Conservation (phyloP, 2,329 filamentous ascomycete species). For the Fusarium udum region DNA sequence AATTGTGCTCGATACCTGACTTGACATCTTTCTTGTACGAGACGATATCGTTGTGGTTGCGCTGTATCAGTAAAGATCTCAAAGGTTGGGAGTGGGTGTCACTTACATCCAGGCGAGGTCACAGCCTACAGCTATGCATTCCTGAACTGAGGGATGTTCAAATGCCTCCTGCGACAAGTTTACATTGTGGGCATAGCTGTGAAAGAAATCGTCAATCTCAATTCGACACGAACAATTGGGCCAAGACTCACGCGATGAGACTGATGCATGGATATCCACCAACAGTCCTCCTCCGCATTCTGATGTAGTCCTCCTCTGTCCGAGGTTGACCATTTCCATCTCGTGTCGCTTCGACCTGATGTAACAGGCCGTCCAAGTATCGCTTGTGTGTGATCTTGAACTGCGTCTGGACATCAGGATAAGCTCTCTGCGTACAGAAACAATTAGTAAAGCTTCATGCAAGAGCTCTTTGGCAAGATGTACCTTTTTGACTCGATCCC, state of each 20-base stretch:
- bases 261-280: not conserved
- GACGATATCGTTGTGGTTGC: not conserved
- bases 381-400: not conserved
- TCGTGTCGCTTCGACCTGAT: not conserved
- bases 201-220: not conserved
- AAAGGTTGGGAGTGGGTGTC: fast-evolving
- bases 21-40: not conserved
- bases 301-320: not conserved
- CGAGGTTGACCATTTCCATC: not conserved
- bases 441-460: fast-evolving
- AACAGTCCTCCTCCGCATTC: not conserved
- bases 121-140: not conserved
- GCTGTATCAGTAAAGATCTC: not conserved
- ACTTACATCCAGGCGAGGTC: not conserved
- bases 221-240: fast-evolving
- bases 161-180: not conserved
- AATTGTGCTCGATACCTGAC: not conserved
- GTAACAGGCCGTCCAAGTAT: not conserved
- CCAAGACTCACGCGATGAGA: not conserved
- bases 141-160: not conserved
- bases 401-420: not conserved
- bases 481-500: not conserved
- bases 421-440: not conserved
- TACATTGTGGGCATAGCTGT: not conserved
- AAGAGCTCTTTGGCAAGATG: fast-evolving